These are phyloP conservation scores for Phytophthora nicotianae DNA, from an alignment of 352 stramenopile genomes.

Conservation along the genomic window DNA sequence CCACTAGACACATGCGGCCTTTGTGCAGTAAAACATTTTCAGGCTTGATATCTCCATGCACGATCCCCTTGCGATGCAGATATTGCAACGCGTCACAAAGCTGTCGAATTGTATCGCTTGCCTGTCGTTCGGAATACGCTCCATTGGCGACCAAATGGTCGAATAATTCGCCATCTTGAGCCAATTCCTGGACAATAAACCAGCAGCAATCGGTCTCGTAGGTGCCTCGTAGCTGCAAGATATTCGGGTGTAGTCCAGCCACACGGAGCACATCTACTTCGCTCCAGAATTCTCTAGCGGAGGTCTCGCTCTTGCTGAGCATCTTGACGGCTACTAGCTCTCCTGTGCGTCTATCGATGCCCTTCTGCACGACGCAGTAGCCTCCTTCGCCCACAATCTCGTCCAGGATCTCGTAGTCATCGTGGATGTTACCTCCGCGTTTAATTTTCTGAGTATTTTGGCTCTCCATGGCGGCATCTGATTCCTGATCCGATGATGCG, in stretches of 20 bases:
- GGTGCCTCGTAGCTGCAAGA: constrained; percentile 75
- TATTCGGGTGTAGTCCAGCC: constrained; percentile 76
- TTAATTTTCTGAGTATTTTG: constrained; percentile 13
- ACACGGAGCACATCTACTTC: constrained; percentile 81
- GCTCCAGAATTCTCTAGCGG: constrained; percentile 81
- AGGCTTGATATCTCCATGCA: constrained; percentile 90
- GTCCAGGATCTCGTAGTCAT: constrained; percentile 78
- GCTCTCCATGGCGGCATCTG: constrained; percentile 29
- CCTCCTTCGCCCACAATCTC: constrained; percentile 83
- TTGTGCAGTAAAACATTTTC: constrained; percentile 86
- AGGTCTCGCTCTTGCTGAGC: constrained; percentile 78
- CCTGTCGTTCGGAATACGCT: constrained; percentile 86
- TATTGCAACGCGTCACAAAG: constrained; percentile 83
- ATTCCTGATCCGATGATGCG: constrained; percentile 9
- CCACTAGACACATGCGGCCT: constrained; percentile 81
- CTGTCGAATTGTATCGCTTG: constrained; percentile 69
- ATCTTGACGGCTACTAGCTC: constrained; percentile 84
- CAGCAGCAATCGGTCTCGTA: constrained; percentile 77
- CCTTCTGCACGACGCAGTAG: constrained; percentile 82
- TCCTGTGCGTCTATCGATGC: constrained; percentile 61
- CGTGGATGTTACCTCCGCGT: constrained; percentile 50
- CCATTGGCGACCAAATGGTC: constrained; percentile 87
- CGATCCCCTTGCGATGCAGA: constrained; percentile 86
- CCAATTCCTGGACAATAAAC: constrained; percentile 87
- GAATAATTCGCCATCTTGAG: constrained; percentile 87